Evolutionary conservation across 176 grass and related monocot genomes (phyloP), one percentile per base, ranked within the genome.

Genomic region (Oropetium thomaeum): DNA sequence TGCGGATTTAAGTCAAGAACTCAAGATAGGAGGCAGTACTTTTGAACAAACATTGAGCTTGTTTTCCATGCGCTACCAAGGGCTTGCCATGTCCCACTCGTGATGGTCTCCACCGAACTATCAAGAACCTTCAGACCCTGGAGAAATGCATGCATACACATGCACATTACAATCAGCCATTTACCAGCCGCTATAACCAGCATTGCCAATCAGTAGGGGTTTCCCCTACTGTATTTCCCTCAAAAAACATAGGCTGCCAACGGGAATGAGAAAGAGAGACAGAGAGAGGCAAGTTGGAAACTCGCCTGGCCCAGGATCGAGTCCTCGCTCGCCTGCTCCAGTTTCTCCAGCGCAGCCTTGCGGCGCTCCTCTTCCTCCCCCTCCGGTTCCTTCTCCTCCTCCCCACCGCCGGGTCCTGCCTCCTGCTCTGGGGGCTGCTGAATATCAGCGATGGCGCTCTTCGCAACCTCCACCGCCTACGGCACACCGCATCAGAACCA

Each of bases 401-500:
- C 65, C 23, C 44, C 75, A 69, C 22, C 72, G 28, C 58, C 69
- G 3, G 61, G 51, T 38, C 26, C 57, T 26, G 45, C 70, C 41
- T 57, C 78, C 74, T 67, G 89, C 70, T 81, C 69, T 65, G 42
- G 89, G 22, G 81, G 83, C 66, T 55, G 86, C 67, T 92, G 85
- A 23, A 88, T 86, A 55, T 98, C 96, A 3, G 68, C 76, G 22
- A 92, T 88, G 27, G 91, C 96, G 67, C 64, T 92, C 87, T 94
- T 98, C 33, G 92, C 84, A 26, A 89, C 96, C 84, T 85, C 96
- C 71, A 98, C 96, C 32, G 91, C 89, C 96, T 98, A 91, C 31
- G 15, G 42, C 31, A 78, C 1, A 83, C 61, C 16, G 63, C 78
- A 62, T 55, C 52, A 61, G 26, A 85, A 81, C 65, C 78, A 49